These are phyloP conservation scores for Raffaelea deltoideospora DNA, from an alignment of 2,329 filamentous ascomycete species.

Conservation along the genomic window DNA sequence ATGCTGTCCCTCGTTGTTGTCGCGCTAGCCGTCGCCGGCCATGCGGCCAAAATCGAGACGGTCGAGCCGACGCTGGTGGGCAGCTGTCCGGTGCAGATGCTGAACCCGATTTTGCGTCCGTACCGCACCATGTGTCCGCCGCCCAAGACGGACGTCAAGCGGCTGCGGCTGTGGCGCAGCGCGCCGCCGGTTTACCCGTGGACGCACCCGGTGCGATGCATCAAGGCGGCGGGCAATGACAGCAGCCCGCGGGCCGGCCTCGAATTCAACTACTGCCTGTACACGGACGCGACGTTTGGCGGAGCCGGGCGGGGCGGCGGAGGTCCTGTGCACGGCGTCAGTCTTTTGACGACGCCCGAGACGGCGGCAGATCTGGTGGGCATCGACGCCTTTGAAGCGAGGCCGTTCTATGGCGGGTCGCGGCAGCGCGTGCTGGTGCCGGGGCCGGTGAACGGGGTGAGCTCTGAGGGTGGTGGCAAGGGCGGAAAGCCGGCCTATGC, in stretches of 20 bases:
- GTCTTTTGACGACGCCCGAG: constrained; percentile 9
- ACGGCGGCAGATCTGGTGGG: constrained; percentile 10
- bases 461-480: neutral
- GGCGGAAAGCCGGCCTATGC: constrained; percentile 12
- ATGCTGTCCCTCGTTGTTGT: too few species aligned
- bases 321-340: constrained; percentile 9
- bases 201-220: constrained; percentile 6
- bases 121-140: constrained; percentile 2
- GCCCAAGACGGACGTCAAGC: constrained; percentile 3
- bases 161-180: constrained; percentile 1
- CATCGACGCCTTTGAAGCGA: constrained; percentile 10
- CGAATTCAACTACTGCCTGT: constrained; percentile 10
- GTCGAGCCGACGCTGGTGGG: constrained; percentile 1
- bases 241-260: neutral
- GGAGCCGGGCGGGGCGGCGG: too few species aligned
- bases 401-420: constrained; percentile 8
- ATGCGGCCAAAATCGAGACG: neutral
- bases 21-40: too few species aligned
- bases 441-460: constrained; percentile 1
- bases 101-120: constrained; percentile 3
- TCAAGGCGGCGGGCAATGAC: neutral
- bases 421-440: constrained; percentile 4
- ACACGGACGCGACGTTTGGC: constrained; percentile 9
- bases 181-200: constrained; percentile 4
- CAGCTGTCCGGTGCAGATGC: neutral